A percentile compares a stretch with the other conserved stretches of the same genome.
Conservation (phyloP, 1,284 basidiomycete genomes). For the Puccinia triticina region DNA sequence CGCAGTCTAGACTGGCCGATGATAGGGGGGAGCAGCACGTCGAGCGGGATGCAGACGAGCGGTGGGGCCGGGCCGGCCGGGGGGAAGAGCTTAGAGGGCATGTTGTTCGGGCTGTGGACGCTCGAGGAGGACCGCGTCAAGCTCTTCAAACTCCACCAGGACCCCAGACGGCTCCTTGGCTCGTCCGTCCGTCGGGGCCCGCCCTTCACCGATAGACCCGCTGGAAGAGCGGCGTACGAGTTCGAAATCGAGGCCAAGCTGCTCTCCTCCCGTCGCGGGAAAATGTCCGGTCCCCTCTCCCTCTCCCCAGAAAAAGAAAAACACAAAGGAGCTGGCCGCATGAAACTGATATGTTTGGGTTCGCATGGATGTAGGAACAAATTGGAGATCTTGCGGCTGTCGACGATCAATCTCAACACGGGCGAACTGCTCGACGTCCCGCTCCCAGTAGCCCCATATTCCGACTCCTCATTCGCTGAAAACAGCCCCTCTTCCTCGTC, state of each 20-base stretch:
- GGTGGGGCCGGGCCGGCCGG: too few relatives aligned
- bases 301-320: background rate
- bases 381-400: background rate
- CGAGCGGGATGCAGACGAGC: too few relatives aligned
- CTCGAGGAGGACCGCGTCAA: background rate
- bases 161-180: background rate
- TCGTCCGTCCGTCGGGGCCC: background rate
- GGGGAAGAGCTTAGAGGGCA: background rate
- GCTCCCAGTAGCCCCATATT: background rate
- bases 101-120: slow-evolving; percentile 11
- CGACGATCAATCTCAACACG: background rate
- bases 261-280: background rate
- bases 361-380: background rate
- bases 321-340: too few relatives aligned
- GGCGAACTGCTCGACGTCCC: background rate
- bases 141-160: slow-evolving; percentile 1
- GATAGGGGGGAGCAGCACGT: too few relatives aligned
- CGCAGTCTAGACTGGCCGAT: slow-evolving; percentile 1
- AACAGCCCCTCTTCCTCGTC: background rate
- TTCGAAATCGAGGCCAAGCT: slow-evolving; percentile 4
- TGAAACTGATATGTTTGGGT: background rate
- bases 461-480: background rate
- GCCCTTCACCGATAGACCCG: background rate
- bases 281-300: background rate
- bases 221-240: background rate